Evolutionary conservation across 2,329 filamentous ascomycete genomes (phyloP).

Genomic region (Penicillium sp.): DNA sequence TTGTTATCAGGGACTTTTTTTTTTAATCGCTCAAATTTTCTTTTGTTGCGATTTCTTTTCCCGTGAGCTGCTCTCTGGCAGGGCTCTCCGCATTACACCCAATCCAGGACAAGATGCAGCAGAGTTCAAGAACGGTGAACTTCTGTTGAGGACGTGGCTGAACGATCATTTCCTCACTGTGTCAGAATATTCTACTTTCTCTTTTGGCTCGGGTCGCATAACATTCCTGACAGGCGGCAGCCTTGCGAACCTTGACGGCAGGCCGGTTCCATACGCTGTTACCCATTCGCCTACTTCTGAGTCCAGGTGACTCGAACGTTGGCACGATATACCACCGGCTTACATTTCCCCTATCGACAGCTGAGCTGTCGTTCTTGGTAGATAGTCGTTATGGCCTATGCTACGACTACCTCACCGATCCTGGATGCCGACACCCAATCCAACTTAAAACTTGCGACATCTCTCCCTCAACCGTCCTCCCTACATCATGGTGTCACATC

Average conservation of each 20-base stretch:
- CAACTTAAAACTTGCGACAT: conserved; percentile 36
- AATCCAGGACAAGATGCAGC: conserved; percentile 46
- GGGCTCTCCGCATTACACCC: conserved; percentile 42
- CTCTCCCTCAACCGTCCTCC: conserved; percentile 32
- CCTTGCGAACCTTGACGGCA: conserved; percentile 28
- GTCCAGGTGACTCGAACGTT: conserved; percentile 43
- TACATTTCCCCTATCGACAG: conserved; percentile 29
- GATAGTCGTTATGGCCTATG: conserved; percentile 39
- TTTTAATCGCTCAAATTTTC: conserved; percentile 11
- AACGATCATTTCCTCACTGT: conserved; percentile 29
- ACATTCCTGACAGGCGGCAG: conserved; percentile 22
- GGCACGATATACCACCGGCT: conserved; percentile 31
- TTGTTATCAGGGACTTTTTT: conserved; percentile 23
- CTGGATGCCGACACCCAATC: conserved; percentile 38
- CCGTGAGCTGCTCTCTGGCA: conserved; percentile 41
- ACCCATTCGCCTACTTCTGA: conserved; percentile 34
- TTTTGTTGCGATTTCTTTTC: conserved; percentile 22
- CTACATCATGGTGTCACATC: conserved; percentile 39
- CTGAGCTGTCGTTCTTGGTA: conserved; percentile 32
- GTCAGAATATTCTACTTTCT: conserved; percentile 31
- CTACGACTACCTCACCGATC: conserved; percentile 35
- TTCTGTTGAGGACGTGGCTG: conserved; percentile 42
- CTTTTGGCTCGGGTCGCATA: conserved; percentile 35
- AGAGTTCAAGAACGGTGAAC: conserved; percentile 41
- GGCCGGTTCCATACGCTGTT: conserved; percentile 29